Percentiles rank a stretch among this genome's conserved stretches.
phyloP scores from a whole-genome alignment of 495 filamentous ascomycete genomes.

The Penicillium bialowiezense region DNA sequence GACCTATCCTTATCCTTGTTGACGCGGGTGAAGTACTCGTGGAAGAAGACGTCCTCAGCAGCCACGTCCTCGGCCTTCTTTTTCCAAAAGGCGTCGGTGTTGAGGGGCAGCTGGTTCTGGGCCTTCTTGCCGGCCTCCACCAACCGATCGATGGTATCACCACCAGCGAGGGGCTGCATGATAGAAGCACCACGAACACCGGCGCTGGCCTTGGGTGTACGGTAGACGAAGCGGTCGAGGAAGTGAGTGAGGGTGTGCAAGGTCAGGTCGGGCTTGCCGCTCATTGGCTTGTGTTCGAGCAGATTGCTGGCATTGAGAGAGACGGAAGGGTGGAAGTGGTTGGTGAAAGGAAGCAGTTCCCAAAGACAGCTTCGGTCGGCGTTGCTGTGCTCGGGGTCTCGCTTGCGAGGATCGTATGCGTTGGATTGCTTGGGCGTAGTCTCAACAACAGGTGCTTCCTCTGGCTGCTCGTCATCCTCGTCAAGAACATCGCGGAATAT shows the following conservation, averaged over 20 bases:
- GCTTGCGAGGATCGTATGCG: constrained; percentile 81
- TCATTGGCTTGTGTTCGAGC: constrained; percentile 61
- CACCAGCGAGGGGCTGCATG: constrained; percentile 87
- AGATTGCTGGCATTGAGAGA: constrained; percentile 75
- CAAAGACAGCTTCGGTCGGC: constrained; percentile 88
- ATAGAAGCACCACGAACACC: constrained; percentile 73
- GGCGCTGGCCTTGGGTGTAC: constrained; percentile 71
- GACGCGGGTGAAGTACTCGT: constrained; percentile 84
- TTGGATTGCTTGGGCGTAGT: constrained; percentile 27
- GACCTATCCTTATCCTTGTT: constrained; percentile 65
- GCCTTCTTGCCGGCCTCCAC: constrained; percentile 53
- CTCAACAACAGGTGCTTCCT: constrained; percentile 16
- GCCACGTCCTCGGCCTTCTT: constrained; percentile 81
- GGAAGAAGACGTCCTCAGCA: constrained; percentile 96
- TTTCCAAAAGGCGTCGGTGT: constrained; percentile 88
- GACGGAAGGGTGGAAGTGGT: constrained; percentile 94
- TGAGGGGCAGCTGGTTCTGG: constrained; percentile 54
- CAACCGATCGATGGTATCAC: constrained; percentile 61
- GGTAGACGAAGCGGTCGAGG: constrained; percentile 95
- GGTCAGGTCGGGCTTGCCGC: constrained; percentile 82
- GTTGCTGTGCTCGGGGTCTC: constrained; percentile 86
- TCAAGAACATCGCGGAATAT: constrained; percentile 68
- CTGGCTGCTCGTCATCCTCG: constrained; percentile 40
- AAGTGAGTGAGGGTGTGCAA: constrained; percentile 90
- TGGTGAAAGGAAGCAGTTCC: constrained; percentile 78